Conservation (phyloP, 495 filamentous ascomycete species). For the Penicillium argentinense region DNA sequence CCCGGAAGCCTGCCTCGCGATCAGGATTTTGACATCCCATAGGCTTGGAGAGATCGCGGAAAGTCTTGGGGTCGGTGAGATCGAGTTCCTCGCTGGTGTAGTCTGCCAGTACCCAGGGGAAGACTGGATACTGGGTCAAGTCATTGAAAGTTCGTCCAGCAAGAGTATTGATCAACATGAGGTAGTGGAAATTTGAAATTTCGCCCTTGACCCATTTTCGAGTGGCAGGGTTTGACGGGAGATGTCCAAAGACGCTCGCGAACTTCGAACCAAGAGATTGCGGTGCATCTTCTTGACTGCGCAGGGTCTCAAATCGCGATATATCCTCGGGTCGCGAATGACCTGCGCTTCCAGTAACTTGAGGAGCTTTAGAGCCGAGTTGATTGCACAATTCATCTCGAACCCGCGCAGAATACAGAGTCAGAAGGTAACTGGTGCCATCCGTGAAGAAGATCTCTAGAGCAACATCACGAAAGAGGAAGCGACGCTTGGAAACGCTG, state of each 20-base stretch:
- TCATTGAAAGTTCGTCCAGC: slow-evolving; percentile 97
- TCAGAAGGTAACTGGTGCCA: slow-evolving; percentile 90
- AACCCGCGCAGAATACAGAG: slow-evolving; percentile 66
- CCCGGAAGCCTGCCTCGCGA: slow-evolving; percentile 73
- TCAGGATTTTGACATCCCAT: slow-evolving; percentile 89
- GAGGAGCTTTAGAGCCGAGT: slow-evolving; percentile 74
- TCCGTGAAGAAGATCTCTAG: slow-evolving; percentile 97
- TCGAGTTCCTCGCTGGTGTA: slow-evolving; percentile 97
- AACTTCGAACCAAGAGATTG: slow-evolving; percentile 87
- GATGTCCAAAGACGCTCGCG: slow-evolving; percentile 87
- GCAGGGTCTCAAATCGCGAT: slow-evolving; percentile 85
- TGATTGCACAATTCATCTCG: slow-evolving; percentile 78
- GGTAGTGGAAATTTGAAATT: slow-evolving; percentile 96
- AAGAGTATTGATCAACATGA: slow-evolving; percentile 98
- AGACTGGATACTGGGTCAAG: slow-evolving; percentile 95
- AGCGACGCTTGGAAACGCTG: slow-evolving; percentile 94
- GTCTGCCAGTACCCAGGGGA: slow-evolving; percentile 94
- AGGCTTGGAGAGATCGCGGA: slow-evolving; percentile 89
- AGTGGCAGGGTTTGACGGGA: slow-evolving; percentile 74
- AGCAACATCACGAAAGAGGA: slow-evolving; percentile 92
- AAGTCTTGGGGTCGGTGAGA: slow-evolving; percentile 75
- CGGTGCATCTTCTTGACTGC: slow-evolving; percentile 76
- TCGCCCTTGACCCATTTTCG: slow-evolving; percentile 90
- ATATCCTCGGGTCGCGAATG: slow-evolving; percentile 63
- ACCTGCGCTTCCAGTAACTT: slow-evolving; percentile 58